Percentiles rank a stretch among this genome's conserved stretches.
phyloP scores from a whole-genome alignment of 805 yeast genomes.

The Naumovozyma dairenensis region DNA sequence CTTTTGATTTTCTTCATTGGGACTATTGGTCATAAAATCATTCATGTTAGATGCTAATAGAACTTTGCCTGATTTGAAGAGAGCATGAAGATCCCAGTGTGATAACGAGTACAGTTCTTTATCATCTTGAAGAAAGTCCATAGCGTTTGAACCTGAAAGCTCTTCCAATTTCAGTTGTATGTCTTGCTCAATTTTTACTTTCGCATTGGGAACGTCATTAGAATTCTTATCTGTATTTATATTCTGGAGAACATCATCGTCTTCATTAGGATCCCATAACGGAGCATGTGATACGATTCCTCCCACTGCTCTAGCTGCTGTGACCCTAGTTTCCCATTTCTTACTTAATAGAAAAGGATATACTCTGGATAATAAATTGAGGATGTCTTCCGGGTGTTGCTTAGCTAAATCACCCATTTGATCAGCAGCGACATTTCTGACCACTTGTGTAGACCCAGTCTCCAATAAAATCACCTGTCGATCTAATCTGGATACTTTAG shows the following conservation, averaged over 20 bases:
- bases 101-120: constrained; percentile 14
- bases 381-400: constrained; percentile 87
- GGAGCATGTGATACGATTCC: constrained; percentile 75
- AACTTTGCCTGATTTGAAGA: constrained; percentile 22
- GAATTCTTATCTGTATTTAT: constrained; percentile 12
- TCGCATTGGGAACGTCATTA: constrained; percentile 14
- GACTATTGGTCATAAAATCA: constrained; percentile 10
- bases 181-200: constrained; percentile 27
- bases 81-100: constrained; percentile 22
- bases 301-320: constrained; percentile 92
- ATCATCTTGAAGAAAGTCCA: constrained; percentile 18
- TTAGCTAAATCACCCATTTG: constrained; percentile 90
- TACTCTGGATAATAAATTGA: constrained; percentile 74
- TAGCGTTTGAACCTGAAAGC: constrained; percentile 15
- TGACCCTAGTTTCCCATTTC: constrained; percentile 93
- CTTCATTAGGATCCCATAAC: constrained; percentile 73
- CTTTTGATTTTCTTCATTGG: constrained; percentile 6
- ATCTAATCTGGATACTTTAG: constrained; percentile 35
- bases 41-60: constrained; percentile 22
- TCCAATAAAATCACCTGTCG: constrained; percentile 50
- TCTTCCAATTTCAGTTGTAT: constrained; percentile 25
- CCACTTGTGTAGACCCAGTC: constrained; percentile 89
- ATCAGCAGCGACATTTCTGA: constrained; percentile 93
- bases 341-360: constrained; percentile 75
- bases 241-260: constrained; percentile 22